Conservation (phyloP, 768 basidiomycete species). For the Hypsizygus marmoreus region DNA sequence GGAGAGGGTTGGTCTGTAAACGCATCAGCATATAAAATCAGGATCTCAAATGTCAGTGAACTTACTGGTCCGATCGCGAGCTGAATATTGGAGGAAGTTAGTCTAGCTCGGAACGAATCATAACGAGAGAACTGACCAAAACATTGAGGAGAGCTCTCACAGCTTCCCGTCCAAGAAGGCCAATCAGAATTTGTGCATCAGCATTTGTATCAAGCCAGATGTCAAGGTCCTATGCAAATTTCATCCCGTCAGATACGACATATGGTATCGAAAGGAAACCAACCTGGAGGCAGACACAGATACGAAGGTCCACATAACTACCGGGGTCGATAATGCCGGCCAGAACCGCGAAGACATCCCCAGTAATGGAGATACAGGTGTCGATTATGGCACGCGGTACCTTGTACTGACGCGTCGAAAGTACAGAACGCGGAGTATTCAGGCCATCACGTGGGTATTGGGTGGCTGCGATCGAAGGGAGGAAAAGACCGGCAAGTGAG, state of each 20-base stretch:
- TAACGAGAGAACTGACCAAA: background rate
- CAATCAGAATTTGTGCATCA: slow-evolving; percentile 1
- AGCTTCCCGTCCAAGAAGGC: background rate
- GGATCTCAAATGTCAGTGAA: background rate
- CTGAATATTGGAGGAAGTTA: too few relatives aligned
- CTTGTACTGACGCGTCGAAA: slow-evolving; percentile 5
- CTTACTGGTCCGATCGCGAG: too few relatives aligned
- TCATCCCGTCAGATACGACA: too few relatives aligned
- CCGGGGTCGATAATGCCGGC: background rate
- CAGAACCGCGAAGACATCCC: background rate
- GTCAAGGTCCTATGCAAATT: slow-evolving; percentile 1
- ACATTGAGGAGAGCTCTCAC: background rate
- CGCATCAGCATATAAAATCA: background rate
- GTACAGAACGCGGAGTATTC: too few relatives aligned
- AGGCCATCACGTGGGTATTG: background rate
- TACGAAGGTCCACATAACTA: background rate
- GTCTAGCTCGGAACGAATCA: too few relatives aligned
- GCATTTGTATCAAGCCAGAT: slow-evolving; percentile 7
- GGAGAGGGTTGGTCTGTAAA: background rate
- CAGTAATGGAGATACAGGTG: slow-evolving; percentile 3
- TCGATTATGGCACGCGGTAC: slow-evolving; percentile 1
- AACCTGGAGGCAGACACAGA: background rate
- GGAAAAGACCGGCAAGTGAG: background rate
- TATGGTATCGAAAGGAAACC: background rate
- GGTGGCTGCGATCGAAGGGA: slow-evolving; percentile 1